phyloP scores from a whole-genome alignment of 2,329 filamentous ascomycete species.

The Didymella exigua region DNA sequence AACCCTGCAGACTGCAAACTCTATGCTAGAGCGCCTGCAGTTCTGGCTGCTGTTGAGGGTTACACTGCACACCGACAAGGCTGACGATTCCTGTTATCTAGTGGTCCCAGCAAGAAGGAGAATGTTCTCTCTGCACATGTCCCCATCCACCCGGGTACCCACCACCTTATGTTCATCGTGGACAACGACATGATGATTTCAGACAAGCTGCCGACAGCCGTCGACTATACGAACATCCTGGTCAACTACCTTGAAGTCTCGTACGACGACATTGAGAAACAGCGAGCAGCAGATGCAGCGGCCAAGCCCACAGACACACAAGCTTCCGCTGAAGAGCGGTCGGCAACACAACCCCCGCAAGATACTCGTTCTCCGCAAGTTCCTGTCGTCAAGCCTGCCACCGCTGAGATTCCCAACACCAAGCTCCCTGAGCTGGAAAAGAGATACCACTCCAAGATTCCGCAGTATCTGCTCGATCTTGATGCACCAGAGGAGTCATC shows the following conservation, averaged over 20 bases:
- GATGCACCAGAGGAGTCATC: slow-evolving; percentile 82
- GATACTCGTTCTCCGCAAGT: slow-evolving; percentile 50
- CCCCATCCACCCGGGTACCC: slow-evolving; percentile 87
- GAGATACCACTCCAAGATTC: slow-evolving; percentile 75
- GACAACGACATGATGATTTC: slow-evolving; percentile 93
- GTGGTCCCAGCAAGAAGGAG: slow-evolving; percentile 50
- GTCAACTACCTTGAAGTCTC: slow-evolving; percentile 98
- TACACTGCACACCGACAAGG: slow-evolving; percentile 43
- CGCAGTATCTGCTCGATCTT: slow-evolving; percentile 83
- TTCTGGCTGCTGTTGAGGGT: slow-evolving; percentile 24
- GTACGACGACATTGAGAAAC: slow-evolving; percentile 66
- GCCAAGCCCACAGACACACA: slow-evolving; percentile 21
- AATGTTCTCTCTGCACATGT: slow-evolving; percentile 77
- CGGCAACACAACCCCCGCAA: slow-evolving; percentile 39
- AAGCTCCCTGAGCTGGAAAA: slow-evolving; percentile 46
- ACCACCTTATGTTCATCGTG: slow-evolving; percentile 95
- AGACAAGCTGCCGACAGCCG: slow-evolving; percentile 85
- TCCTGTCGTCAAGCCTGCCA: slow-evolving; percentile 29
- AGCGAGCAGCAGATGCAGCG: slow-evolving; percentile 20
- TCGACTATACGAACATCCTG: slow-evolving; percentile 96
- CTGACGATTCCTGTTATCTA: slow-evolving; percentile 19
- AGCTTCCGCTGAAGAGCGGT: slow-evolving; percentile 21
- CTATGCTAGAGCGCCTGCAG: slow-evolving; percentile 16
- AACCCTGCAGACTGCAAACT: slow-evolving; percentile 21
- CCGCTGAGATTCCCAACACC: slow-evolving; percentile 37